phyloP scores from a whole-genome alignment of 345 rosid genomes.

The Raphanus sativus region DNA sequence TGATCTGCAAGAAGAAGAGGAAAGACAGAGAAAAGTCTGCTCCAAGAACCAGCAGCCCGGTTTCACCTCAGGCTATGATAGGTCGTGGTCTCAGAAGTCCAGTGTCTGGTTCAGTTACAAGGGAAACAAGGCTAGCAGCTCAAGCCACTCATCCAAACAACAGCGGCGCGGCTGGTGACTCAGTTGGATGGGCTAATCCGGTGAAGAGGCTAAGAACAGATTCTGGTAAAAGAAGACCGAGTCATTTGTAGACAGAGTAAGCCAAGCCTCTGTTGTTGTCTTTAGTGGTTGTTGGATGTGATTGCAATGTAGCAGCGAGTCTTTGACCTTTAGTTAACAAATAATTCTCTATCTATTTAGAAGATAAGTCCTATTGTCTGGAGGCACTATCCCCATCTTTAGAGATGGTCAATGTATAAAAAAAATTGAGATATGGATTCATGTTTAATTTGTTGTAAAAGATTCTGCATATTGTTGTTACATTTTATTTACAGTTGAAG shows the following conservation, averaged over 20 bases:
- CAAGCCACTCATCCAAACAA: slow-evolving; percentile 58
- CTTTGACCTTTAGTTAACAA: slow-evolving; percentile 24
- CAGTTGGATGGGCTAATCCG: slow-evolving; percentile 98
- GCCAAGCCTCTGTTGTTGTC: slow-evolving; percentile 19
- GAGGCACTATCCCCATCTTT: neutral
- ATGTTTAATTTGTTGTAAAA: neutral
- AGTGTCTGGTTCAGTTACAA: slow-evolving; percentile 46
- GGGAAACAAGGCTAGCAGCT: slow-evolving; percentile 58
- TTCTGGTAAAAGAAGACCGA: slow-evolving; percentile 86
- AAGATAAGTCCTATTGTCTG: slow-evolving; percentile 14
- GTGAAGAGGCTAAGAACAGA: slow-evolving; percentile 96
- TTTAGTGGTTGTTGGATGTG: slow-evolving; percentile 5
- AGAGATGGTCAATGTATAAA: slow-evolving; percentile 11
- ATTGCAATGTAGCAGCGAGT: slow-evolving; percentile 22
- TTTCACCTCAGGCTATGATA: slow-evolving; percentile 63
- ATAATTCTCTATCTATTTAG: slow-evolving; percentile 19
- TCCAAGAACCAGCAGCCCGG: slow-evolving; percentile 63
- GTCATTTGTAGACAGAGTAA: slow-evolving; percentile 58
- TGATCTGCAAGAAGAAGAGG: slow-evolving; percentile 98
- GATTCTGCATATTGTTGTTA: neutral
- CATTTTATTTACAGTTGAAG: slow-evolving; percentile 11
- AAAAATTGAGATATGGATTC: neutral
- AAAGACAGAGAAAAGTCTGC: slow-evolving; percentile 85
- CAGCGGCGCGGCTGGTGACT: slow-evolving; percentile 51
- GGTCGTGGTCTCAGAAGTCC: slow-evolving; percentile 68